Conservation (phyloP, 2,329 filamentous ascomycete species). For the Parastagonospora nodorum region DNA sequence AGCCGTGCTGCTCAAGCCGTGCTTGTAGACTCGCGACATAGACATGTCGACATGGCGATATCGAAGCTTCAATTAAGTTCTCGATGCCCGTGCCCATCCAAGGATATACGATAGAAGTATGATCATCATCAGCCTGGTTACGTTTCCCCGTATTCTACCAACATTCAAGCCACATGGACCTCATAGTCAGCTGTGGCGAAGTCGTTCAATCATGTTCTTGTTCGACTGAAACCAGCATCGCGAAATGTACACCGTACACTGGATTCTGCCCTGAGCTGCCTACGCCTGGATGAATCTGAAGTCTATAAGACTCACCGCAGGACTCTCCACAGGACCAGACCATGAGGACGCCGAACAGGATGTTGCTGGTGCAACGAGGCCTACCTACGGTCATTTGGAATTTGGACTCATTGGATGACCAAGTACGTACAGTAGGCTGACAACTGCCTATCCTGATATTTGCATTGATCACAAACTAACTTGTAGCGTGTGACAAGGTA, state of each 20-base stretch:
- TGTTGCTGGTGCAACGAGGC: slow-evolving; percentile 6
- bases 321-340: not conserved
- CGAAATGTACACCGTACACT: slow-evolving; percentile 14
- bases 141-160: slow-evolving; percentile 17
- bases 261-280: not conserved
- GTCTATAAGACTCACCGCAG: not conserved
- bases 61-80: slow-evolving; percentile 35
- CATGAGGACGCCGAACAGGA: not conserved
- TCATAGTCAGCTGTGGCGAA: slow-evolving; percentile 27
- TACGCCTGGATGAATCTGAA: not conserved
- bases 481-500: slow-evolving; percentile 31
- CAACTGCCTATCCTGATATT: slow-evolving; percentile 28
- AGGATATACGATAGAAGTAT: slow-evolving; percentile 25
- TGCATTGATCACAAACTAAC: slow-evolving; percentile 40
- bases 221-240: slow-evolving; percentile 24
- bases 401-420: slow-evolving; percentile 22
- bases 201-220: slow-evolving; percentile 36
- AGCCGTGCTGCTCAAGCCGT: slow-evolving; percentile 26
- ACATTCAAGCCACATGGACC: slow-evolving; percentile 22
- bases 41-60: slow-evolving; percentile 27
- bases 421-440: slow-evolving; percentile 45
- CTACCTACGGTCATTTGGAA: slow-evolving; percentile 10
- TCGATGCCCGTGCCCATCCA: slow-evolving; percentile 32
- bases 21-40: slow-evolving; percentile 34
- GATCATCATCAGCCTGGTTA: slow-evolving; percentile 14